Base-by-base conservation (phyloP, 2,329 filamentous ascomycete genomes). In the Colletotrichum sp. region DNA sequence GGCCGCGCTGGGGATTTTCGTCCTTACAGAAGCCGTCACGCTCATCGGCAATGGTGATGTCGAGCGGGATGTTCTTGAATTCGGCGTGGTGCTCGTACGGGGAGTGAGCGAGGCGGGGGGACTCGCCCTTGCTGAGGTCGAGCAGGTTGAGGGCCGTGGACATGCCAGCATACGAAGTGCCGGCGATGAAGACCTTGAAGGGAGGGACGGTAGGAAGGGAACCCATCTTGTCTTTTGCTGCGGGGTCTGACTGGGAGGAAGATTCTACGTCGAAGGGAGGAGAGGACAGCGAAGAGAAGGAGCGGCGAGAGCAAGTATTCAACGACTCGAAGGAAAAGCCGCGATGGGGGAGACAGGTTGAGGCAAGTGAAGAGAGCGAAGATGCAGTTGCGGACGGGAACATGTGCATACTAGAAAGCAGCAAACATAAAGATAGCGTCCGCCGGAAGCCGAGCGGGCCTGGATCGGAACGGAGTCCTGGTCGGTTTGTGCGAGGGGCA, bases 1-100 rank as follows among this genome's bases (percentile, higher is more conserved):
- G 21, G 24, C 21, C 34, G 34, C 16, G 8, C 15, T 27, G 36
- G 59, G 34, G 9, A 2, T 24, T 15, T n/a, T 43, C 8, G 76
- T 9, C 83, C 92, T 78, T 86, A 95, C 93, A 95, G 81, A 91
- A 95, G n/a, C 94, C 94, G 85, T 96, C 94, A n/a, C 93, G 87
- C 82, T 95, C 93, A 78, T 96, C 93, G 29, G 94, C 91, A 27
- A 96, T 88, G 27, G 93, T 95, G 65, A 96, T 91, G 47, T 95
- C 89, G 16, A 94, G 82, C 2, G 90, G 87, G 58, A 93, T 85
- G 29, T 85, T 86, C 58, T 86, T 84, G 24, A 85, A 80, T 34
- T 83, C 79, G 76, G 83, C 76, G 77, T 87, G 77, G 79, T 88
- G 83, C 57, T 75, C 72, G 69, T 85, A 85, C n/a, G 78, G 78